Evolutionary conservation across 805 yeast species (phyloP).

Genomic region (Yamadazyma sp.): DNA sequence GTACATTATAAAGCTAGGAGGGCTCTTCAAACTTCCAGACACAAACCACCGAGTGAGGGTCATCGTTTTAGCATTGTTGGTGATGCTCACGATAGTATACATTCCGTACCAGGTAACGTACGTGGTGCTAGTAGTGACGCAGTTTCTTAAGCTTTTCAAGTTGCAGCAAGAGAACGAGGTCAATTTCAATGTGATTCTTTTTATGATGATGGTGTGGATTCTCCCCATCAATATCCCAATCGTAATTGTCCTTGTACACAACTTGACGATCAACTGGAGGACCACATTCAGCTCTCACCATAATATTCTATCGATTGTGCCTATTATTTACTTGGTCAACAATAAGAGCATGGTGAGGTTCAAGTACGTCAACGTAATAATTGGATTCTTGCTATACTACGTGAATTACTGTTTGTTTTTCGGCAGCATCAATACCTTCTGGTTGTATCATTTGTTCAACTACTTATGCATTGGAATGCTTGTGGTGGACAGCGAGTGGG

Average conservation of each 20-base stretch:
- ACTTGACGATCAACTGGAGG: constrained; percentile 72
- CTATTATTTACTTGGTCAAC: constrained; percentile 47
- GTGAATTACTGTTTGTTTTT: constrained; percentile 63
- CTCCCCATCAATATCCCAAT: constrained; percentile 79
- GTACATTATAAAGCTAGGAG: constrained; percentile 3
- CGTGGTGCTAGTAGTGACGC: constrained; percentile 58
- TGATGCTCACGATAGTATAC: constrained; percentile 35
- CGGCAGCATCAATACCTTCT: constrained; percentile 81
- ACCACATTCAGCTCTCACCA: constrained; percentile 88
- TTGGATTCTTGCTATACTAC: constrained; percentile 47
- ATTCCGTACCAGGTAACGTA: constrained; percentile 83
- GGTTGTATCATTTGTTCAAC: constrained; percentile 78
- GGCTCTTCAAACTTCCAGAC: constrained; percentile 1
- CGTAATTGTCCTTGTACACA: constrained; percentile 77
- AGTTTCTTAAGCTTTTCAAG: constrained; percentile 51
- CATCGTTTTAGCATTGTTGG: constrained; percentile 7
- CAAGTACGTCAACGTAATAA: constrained; percentile 10
- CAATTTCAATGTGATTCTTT: constrained; percentile 62
- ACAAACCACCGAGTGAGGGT: constrained; percentile 10
- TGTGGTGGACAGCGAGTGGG: constrained; percentile 6
- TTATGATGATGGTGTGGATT: constrained; percentile 72
- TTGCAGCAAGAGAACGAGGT: constrained; percentile 27
- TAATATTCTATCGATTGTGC: constrained; percentile 73
- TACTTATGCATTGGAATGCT: constrained; percentile 55
- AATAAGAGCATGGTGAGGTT: constrained; percentile 12